Conservation (phyloP, 2,329 filamentous ascomycete genomes). For the Claviceps monticola region DNA sequence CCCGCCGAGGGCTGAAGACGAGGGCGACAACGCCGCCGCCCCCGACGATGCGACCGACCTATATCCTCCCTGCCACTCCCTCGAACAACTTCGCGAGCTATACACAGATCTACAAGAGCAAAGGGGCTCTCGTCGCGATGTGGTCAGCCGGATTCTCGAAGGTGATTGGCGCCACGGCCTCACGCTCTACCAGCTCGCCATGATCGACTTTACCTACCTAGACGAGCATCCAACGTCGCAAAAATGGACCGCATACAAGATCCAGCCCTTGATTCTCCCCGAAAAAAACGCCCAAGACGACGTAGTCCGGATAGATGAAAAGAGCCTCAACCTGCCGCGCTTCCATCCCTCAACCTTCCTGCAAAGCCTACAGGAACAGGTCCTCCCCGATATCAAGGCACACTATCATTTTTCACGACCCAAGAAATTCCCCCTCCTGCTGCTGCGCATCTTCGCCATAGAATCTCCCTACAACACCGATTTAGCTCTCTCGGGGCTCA, state of each 20-base stretch:
- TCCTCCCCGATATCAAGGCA: constrained; percentile 67
- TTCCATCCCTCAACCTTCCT: constrained; percentile 75
- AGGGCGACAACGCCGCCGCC: constrained; percentile 26
- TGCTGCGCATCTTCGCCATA: constrained; percentile 66
- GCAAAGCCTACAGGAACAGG: constrained; percentile 57
- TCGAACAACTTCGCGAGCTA: constrained; percentile 51
- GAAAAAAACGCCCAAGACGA: constrained; percentile 23
- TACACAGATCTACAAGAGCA: constrained; percentile 47
- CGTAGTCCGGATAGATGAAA: constrained; percentile 27
- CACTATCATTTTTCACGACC: constrained; percentile 73
- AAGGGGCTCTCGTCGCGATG: constrained; percentile 48
- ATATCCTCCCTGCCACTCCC: constrained; percentile 52
- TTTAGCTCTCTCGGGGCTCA: constrained; percentile 27
- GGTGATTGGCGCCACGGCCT: constrained; percentile 56
- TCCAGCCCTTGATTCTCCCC: constrained; percentile 36
- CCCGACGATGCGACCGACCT: constrained; percentile 49
- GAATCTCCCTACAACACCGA: constrained; percentile 66
- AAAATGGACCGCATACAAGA: constrained; percentile 49
- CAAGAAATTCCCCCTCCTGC: constrained; percentile 49
- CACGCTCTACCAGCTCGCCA: constrained; percentile 52
- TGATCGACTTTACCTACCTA: constrained; percentile 53
- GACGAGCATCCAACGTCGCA: constrained; percentile 51
- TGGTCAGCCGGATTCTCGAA: constrained; percentile 48
- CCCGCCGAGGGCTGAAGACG: constrained; percentile 13
- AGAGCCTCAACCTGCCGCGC: constrained; percentile 44